A percentile compares a stretch with the other conserved stretches of the same genome.
These are phyloP conservation scores for Microbotryum violaceum DNA, from an alignment of 1,284 basidiomycete species.

Conservation along the genomic window DNA sequence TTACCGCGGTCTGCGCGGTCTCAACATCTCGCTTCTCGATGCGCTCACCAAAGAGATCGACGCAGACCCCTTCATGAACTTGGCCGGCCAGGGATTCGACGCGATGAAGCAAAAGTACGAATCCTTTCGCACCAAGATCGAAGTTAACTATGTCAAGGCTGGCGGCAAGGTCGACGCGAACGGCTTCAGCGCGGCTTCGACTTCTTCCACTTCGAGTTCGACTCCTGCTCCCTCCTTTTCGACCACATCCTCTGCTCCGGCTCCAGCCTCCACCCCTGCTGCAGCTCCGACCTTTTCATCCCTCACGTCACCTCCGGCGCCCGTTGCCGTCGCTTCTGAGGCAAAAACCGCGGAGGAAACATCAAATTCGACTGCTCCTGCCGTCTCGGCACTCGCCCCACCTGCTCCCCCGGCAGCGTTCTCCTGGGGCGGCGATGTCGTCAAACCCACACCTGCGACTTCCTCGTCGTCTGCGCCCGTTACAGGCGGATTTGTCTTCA, in stretches of 20 bases:
- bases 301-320: slow-evolving; percentile 3
- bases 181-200: background rate
- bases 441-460: slow-evolving; percentile 22
- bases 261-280: too few species aligned
- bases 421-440: slow-evolving; percentile 27
- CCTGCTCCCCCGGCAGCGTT: slow-evolving; percentile 32
- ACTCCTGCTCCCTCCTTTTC: background rate
- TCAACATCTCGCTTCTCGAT: slow-evolving; percentile 64
- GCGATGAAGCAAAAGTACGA: slow-evolving; percentile 58
- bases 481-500: slow-evolving; percentile 33
- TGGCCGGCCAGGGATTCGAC: slow-evolving; percentile 43
- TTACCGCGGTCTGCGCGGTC: slow-evolving; percentile 65
- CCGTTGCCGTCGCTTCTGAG: background rate
- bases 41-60: slow-evolving; percentile 58
- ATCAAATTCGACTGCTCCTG: background rate
- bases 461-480: slow-evolving; percentile 11
- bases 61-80: slow-evolving; percentile 66
- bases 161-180: slow-evolving; percentile 3
- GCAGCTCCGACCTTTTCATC: background rate
- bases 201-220: background rate
- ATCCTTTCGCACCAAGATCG: slow-evolving; percentile 52
- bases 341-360: background rate
- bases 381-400: slow-evolving; percentile 8
- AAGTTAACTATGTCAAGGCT: slow-evolving; percentile 40
- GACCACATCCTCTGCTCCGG: too few species aligned